Evolutionary conservation across 2,329 filamentous ascomycete genomes (phyloP), one percentile per base, ranked within the genome.

Genomic region (Ascocoryne sarcoides): DNA sequence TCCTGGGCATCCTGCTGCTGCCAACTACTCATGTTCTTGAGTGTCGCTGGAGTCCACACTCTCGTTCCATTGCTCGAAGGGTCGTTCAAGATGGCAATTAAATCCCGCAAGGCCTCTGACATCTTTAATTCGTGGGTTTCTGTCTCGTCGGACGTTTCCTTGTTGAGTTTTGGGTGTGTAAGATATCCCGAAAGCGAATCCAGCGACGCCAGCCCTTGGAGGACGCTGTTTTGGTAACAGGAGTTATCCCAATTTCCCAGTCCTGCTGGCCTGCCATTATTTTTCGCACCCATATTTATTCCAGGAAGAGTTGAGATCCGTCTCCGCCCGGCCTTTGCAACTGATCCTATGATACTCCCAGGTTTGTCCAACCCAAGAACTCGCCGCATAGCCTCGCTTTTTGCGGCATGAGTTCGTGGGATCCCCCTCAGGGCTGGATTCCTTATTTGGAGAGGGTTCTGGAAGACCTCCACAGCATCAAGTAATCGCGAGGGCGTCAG

Each of bases 1-100:
- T 98, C 92, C 59, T 96, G 92, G 4, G 92, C 92, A 63, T 98
- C 92, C 62, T 98, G 92, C 59, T 96, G 92, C 52, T 93, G 84
- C 76, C 84, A 94, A 20, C 85, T 95, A 61, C 82, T 90, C 82
- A 96, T 93, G 8, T 81, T 89, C 62, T 95, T 95, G 33, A 95
- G 67, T 40, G 82, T 76, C 1, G 74, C 67, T 0, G 86, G 84
- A 5, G 88, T 88, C 86, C 86, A 95, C 10, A 95, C 68, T 15
- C 80, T 82, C 53, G 71, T 73, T 5, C 86, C 86, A 46, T 85
- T 81, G 53, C 88, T 85, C 7, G 70, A 65, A 0, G 73, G 64
- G 54, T 82, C 72, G 53, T 83, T 85, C 28, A 95, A 67, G 41
- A 79, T 75, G n/a, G 65, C 64, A 36, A 94, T 75, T 10, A 90